Conservation (phyloP, 371 early-diverging fungal species). For the Rhizopus stolonifer region DNA sequence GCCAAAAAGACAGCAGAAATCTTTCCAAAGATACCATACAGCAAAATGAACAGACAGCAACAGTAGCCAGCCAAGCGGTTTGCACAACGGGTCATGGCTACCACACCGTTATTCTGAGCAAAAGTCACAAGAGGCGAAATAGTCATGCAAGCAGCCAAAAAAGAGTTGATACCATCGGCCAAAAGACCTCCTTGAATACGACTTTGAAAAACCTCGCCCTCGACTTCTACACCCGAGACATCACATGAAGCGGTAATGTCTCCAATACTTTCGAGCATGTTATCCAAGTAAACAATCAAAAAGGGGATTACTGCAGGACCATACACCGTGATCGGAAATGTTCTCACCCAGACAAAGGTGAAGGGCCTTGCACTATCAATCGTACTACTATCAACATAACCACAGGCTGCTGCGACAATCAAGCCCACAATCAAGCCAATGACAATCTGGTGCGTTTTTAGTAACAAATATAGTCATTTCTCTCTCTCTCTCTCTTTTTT, state of each 20-base stretch:
- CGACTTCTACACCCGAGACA: slow-evolving; percentile 61
- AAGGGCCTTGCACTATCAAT: slow-evolving; percentile 55
- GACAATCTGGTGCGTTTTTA: slow-evolving; percentile 32
- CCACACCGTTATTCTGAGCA: slow-evolving; percentile 68
- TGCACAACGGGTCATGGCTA: slow-evolving; percentile 62
- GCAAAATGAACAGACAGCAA: slow-evolving; percentile 56
- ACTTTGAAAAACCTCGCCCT: slow-evolving; percentile 57
- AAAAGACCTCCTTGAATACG: slow-evolving; percentile 65
- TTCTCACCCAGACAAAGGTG: slow-evolving; percentile 60
- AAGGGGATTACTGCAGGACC: slow-evolving; percentile 69
- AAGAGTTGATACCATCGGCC: slow-evolving; percentile 61
- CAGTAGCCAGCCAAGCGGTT: slow-evolving; percentile 64
- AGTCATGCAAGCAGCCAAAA: slow-evolving; percentile 58
- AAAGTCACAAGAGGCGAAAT: slow-evolving; percentile 61
- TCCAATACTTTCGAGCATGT: slow-evolving; percentile 59
- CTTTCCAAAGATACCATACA: slow-evolving; percentile 64
- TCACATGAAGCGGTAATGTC: slow-evolving; percentile 69
- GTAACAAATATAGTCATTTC: too few relatives aligned
- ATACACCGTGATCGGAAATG: slow-evolving; percentile 59
- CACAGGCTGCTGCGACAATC: slow-evolving; percentile 60
- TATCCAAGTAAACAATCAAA: slow-evolving; percentile 55
- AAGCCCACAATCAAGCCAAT: slow-evolving; percentile 62
- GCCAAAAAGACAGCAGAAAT: slow-evolving; percentile 61
- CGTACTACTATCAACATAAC: slow-evolving; percentile 51
- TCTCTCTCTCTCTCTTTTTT: background rate